A percentile compares a stretch with the other conserved stretches of the same genome.
phyloP scores from a whole-genome alignment of 2,329 filamentous ascomycete genomes.

The Bisporella sp. region DNA sequence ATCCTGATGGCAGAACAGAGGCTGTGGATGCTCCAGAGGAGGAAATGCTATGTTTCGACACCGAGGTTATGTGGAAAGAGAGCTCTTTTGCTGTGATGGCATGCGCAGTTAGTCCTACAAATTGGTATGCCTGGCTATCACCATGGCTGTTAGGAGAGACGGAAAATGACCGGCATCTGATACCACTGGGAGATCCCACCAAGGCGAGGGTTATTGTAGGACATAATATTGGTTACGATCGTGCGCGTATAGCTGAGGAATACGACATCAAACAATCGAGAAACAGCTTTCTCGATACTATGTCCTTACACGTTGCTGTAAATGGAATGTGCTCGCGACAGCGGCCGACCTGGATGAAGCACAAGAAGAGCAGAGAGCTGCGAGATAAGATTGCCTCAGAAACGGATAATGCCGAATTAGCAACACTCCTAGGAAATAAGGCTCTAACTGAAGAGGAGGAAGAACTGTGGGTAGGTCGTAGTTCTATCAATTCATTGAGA shows the following conservation, averaged over 20 bases:
- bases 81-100: constrained; percentile 94
- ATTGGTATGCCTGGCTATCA: constrained; percentile 97
- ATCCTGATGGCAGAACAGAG: constrained; percentile 65
- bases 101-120: constrained; percentile 78
- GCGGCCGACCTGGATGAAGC: constrained; percentile 94
- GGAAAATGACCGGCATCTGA: constrained; percentile 67
- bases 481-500: constrained; percentile 88
- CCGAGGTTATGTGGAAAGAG: constrained; percentile 93
- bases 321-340: constrained; percentile 99
- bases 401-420: constrained; percentile 64
- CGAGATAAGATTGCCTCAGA: constrained; percentile 71
- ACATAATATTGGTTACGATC: constrained; percentile 93
- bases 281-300: constrained; percentile 90
- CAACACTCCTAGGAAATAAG: constrained; percentile 60
- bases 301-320: constrained; percentile 95
- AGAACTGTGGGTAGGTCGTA: constrained; percentile 90
- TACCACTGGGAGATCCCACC: constrained; percentile 75
- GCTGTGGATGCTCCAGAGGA: constrained; percentile 71
- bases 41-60: constrained; percentile 83
- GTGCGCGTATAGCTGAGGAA: constrained; percentile 82
- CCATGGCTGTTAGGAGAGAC: constrained; percentile 89
- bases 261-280: constrained; percentile 77
- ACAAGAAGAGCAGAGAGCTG: constrained; percentile 82
- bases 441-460: constrained; percentile 75
- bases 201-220: constrained; percentile 76